A percentile compares a stretch with the other conserved stretches of the same genome.
These are phyloP conservation scores for Cutaneotrichosporon mucoides DNA, from an alignment of 1,284 basidiomycete genomes.

Conservation along the genomic window DNA sequence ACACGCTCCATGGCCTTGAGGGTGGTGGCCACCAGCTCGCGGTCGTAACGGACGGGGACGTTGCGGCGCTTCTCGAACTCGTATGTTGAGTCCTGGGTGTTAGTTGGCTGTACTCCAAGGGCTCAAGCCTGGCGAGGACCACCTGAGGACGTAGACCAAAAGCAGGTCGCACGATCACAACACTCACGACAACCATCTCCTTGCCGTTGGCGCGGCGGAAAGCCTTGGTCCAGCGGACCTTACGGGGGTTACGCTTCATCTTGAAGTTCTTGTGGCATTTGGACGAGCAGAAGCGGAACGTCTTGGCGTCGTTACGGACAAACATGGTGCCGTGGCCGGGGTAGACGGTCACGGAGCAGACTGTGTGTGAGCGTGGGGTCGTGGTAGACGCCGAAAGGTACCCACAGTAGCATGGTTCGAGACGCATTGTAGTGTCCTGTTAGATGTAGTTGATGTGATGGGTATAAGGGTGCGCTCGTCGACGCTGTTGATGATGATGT, in stretches of 20 bases:
- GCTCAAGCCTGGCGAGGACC: too few relatives aligned
- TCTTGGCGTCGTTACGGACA: constrained; percentile 93
- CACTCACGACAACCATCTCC: constrained; percentile 94
- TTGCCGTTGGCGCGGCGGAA: constrained; percentile 98
- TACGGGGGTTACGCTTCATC: constrained; percentile 99
- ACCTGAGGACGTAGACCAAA: not conserved
- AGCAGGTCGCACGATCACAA: too few relatives aligned
- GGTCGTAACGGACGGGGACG: constrained; percentile 95
- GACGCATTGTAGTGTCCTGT: not conserved
- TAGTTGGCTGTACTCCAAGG: too few relatives aligned
- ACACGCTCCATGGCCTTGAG: constrained; percentile 96
- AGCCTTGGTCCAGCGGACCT: constrained; percentile 99
- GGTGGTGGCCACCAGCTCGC: constrained; percentile 89
- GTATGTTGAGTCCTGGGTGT: constrained; percentile 83
- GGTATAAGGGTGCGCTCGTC: not conserved
- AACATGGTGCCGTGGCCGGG: constrained; percentile 94
- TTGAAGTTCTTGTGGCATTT: constrained; percentile 99
- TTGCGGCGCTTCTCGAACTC: constrained; percentile 99
- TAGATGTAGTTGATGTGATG: not conserved
- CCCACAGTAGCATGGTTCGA: constrained; percentile 4
- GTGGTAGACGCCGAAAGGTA: constrained; percentile 50
- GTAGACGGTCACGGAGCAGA: constrained; percentile 87
- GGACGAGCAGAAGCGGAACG: constrained; percentile 93
- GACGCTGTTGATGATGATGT: not conserved
- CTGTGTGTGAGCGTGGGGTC: not conserved